A percentile compares a stretch with the other conserved stretches of the same genome.
Evolutionary conservation across 805 yeast species (phyloP).

Genomic region (Scheffersomyces ergatensis): DNA sequence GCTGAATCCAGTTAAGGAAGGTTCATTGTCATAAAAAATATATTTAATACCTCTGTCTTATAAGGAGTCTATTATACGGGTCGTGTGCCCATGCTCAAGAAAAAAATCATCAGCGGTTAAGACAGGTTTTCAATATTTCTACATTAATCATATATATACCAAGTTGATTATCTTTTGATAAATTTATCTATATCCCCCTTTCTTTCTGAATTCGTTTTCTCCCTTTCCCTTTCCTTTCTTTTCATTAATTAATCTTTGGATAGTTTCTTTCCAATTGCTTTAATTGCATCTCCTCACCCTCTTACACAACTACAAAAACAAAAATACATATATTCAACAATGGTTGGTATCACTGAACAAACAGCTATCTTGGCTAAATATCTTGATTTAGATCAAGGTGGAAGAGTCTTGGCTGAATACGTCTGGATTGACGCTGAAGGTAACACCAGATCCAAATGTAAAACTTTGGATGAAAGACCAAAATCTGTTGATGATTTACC

Average conservation of each 20-base stretch:
- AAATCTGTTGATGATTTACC: constrained; percentile 82
- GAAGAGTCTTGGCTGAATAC: constrained; percentile 90
- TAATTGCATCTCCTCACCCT: not conserved
- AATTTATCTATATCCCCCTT: not conserved
- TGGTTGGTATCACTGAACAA: constrained; percentile 55
- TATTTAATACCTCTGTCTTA: too few relatives aligned
- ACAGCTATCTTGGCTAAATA: constrained; percentile 83
- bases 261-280: not conserved
- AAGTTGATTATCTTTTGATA: not conserved
- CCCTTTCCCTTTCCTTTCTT: not conserved
- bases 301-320: not conserved
- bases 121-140: not conserved
- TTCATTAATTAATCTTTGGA: not conserved
- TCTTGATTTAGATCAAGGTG: constrained; percentile 78
- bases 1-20: too few relatives aligned
- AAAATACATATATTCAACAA: constrained; percentile 8
- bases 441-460: constrained; percentile 89
- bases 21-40: too few relatives aligned
- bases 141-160: not conserved
- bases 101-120: too few relatives aligned
- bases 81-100: too few relatives aligned
- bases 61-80: too few relatives aligned
- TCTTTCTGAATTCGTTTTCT: not conserved
- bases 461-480: constrained; percentile 72
- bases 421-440: constrained; percentile 97